phyloP scores from a whole-genome alignment of 192 early-diverging fungal genomes.

The Podila minutissima region DNA sequence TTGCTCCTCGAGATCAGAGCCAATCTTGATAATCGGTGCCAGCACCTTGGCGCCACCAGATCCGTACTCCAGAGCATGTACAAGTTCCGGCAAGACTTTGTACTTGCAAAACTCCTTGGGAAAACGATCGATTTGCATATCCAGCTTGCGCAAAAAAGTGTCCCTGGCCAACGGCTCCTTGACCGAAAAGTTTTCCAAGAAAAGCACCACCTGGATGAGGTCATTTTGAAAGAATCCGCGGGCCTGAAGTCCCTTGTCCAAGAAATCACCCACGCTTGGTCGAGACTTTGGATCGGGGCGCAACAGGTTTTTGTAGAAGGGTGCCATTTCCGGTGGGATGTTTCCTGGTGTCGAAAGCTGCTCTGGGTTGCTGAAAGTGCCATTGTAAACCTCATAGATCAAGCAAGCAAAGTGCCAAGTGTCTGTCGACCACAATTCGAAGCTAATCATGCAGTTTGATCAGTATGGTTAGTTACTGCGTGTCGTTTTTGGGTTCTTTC shows the following conservation, averaged over 20 bases:
- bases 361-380: constrained; percentile 56
- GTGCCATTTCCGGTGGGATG: constrained; percentile 72
- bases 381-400: constrained; percentile 87
- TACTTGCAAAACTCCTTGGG: constrained; percentile 86
- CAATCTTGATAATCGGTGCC: constrained; percentile 86
- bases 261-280: constrained; percentile 71
- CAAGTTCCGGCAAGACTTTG: constrained; percentile 93
- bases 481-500: background rate
- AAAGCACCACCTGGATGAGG: constrained; percentile 84
- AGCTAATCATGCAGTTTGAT: constrained; percentile 11
- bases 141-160: constrained; percentile 85
- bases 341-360: constrained; percentile 57
- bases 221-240: constrained; percentile 84
- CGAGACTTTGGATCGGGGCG: constrained; percentile 68
- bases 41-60: constrained; percentile 80
- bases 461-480: background rate
- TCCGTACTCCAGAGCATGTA: constrained; percentile 85
- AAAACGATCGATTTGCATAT: constrained; percentile 75
- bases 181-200: constrained; percentile 92
- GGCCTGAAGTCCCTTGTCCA: constrained; percentile 69
- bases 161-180: constrained; percentile 91
- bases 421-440: constrained; percentile 71
- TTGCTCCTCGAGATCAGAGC: constrained; percentile 71
- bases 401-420: constrained; percentile 85
- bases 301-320: constrained; percentile 70